Base-by-base conservation (phyloP, 768 basidiomycete genomes). In the Rubroboletus satanas region DNA sequence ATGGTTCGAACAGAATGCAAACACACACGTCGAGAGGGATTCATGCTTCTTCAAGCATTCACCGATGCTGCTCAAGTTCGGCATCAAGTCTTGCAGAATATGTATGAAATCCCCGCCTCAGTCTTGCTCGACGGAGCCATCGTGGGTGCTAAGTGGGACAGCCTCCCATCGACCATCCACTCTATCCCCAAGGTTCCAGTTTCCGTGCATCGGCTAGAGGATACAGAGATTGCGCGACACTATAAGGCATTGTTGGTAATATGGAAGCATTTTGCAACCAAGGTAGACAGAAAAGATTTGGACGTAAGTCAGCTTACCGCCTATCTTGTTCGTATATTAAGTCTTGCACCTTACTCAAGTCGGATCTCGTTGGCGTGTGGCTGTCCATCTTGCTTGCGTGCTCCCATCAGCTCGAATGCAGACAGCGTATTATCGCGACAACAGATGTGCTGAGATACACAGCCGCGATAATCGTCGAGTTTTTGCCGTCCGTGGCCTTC, bases 311-410 rank as follows among this genome's bases (percentile, higher is more conserved):
- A 41, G 7, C 52, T 52, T 33, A 31, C 29, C 32, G 21, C 45
- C 32, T 42, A 14, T n/a, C 29, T 36, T 41, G 23, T 45, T 47
- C 48, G 32, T 45, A 26, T 39, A 49, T 55, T 57, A 21, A 61
- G 21, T 47, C 10, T 8, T 57, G 32, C 44, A 36, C 43, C 12
- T 53, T 23, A 28, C 28, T 45, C 31, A 58, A 82, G 81, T 56
- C 66, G 14, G 67, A 67, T 41, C 67, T 83, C 26, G 44, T 80
- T 5, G 63, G 71, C 41, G 67, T 74, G 1, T 87, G 85, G 85
- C 75, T 80, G 56, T 75, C 79, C 0, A 73, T 87, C 17, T 68
- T 88, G n/a, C 75, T 83, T 26, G 77, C 70, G 17, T 78, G 75
- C 41, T 70, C 78, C 10, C 74, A 78, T 48, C 62, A 79, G 11